Base-by-base conservation (phyloP, 495 filamentous ascomycete genomes). In the Filosporella fistucella region DNA sequence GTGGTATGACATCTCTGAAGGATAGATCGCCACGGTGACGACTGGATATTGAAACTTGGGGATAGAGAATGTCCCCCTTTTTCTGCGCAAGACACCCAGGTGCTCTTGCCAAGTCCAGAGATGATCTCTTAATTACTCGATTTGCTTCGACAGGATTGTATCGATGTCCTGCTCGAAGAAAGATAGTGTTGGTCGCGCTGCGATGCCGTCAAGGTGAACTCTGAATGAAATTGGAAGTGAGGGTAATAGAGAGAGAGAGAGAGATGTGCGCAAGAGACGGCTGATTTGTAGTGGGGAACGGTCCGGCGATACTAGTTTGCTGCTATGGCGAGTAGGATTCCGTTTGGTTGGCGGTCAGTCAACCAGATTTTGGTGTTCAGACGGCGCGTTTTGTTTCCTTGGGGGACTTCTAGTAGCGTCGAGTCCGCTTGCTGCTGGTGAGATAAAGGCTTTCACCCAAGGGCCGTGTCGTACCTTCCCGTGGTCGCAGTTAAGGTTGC, bases 21-120 rank as follows among this genome's bases (percentile, higher is more conserved):
- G 44, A 44, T 52, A 52, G 47, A 56, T 56, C 43, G 53, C 59
- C 53, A 62, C 47, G 42, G 47, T 56, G 53, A 56, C 43, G 42
- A 35, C 17, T 51, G 41, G 36, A 24, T 13, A 32, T 23, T 18
- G 24, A 12, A n/a, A 8, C 10, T 32, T 3, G 26, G 26, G 25
- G n/a, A 8, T 28, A 18, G 13, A 32, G 23, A n/a, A 2, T 7
- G n/a, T 4, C 41, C 21, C 17, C 26, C n/a, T n/a, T n/a, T n/a
- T n/a, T n/a, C n/a, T n/a, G n/a, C n/a, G n/a, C n/a, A n/a, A n/a
- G n/a, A n/a, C n/a, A n/a, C n/a, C n/a, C n/a, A n/a, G n/a, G n/a
- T n/a, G n/a, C n/a, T n/a, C n/a, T n/a, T n/a, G n/a, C n/a, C n/a
- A n/a, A n/a, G n/a, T n/a, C n/a, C n/a, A n/a, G n/a, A n/a, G n/a